Evolutionary conservation across 2,329 filamentous ascomycete species (phyloP), one percentile per base, ranked within the genome.

Genomic region (Trichoderma koningii): DNA sequence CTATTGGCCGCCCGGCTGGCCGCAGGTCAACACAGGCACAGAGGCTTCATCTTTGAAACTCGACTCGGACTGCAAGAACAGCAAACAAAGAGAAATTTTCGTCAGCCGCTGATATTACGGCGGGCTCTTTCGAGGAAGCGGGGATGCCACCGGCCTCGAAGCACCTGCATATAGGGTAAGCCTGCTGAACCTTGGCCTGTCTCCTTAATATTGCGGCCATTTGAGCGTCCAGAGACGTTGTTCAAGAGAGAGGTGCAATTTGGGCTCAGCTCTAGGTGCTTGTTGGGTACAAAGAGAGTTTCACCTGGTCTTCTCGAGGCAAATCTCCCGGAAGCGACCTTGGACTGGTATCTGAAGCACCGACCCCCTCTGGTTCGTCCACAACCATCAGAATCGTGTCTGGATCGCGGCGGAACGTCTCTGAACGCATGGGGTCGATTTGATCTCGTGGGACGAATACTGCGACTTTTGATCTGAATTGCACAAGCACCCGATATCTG

Each of bases 1-100:
- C 63, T 47, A 47, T 60, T 60, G 38, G 63, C 9, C 30, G 30
- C 9, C 30, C 63, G 50, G 55, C 50, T 65, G 47, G 63, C 47
- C 26, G 63, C 62, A 56, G 53, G 52, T 64, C 62, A 14, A 19
- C 19, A 14, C 26, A 34, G 15, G 34, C 19, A 51, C 45, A 15
- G 56, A 55, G 34, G 61, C 61, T 63, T 56, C 42, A 55, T 28
- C 34, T 51, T 47, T 30, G 38, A 28, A 23, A n/a, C 23, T 17
- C n/a, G 21, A 19, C 12, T 51, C 38, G 19, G 47, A 51, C n/a
- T n/a, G 21, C 17, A 61, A 23, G 9, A 41, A n/a, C 10, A 19
- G 15, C 19, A 60, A 60, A n/a, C 4, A 48, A 38, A 41, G 21
- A 52, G n/a, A 21, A 3, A 21, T 52, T 51, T 23, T 19, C 17